Base-by-base conservation (phyloP, 164 flowering plant species). In the Cinnamomum chago region DNA sequence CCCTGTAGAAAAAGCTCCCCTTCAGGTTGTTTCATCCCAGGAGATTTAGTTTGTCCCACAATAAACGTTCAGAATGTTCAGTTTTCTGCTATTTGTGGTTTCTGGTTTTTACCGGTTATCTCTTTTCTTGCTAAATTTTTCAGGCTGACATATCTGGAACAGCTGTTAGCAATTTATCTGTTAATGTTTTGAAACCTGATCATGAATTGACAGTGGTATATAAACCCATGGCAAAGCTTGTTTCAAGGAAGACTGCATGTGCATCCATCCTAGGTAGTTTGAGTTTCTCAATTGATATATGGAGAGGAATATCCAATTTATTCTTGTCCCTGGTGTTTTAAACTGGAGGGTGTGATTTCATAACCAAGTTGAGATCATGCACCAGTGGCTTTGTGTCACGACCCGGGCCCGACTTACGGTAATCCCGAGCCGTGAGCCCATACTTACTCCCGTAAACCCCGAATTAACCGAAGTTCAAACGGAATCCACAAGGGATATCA, bases 181-280 rank as follows among this genome's bases (percentile, higher is more conserved):
- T 83, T 25, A 81, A 77, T 66, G 82, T 66, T 72, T 72, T 72
- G 50, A 72, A 79, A 55, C 51, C 84, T 25, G 89, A 86, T 20
- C 70, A 50, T 73, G 81, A 78, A 78, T 69, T 85, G 50, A 79
- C 74, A 72, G 88, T 89, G 23, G 75, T 92, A 47, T 88, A 87
- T 75, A 94, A 90, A 81, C 98, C 98, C n/a, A 70, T 86, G 85
- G 93, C 98, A 13, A 92, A 91, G 81, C 81, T 85, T 75, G 95
- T 88, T 9, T 90, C 98, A 33, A 90, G 82, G 79, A 72, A 82
- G 35, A 89, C 97, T 52, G 84, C 81, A 55, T 55, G 5, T 14
- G 4, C n/a, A 55, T 55, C 60, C 60, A 15, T 55, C n/a, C 60
- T 55, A 5, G 60, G 60, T 1, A 55, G 15, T 55, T 55, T 55